Evolutionary conservation across 2,329 filamentous ascomycete genomes (phyloP).

Genomic region (Calonectria hawksworthii): DNA sequence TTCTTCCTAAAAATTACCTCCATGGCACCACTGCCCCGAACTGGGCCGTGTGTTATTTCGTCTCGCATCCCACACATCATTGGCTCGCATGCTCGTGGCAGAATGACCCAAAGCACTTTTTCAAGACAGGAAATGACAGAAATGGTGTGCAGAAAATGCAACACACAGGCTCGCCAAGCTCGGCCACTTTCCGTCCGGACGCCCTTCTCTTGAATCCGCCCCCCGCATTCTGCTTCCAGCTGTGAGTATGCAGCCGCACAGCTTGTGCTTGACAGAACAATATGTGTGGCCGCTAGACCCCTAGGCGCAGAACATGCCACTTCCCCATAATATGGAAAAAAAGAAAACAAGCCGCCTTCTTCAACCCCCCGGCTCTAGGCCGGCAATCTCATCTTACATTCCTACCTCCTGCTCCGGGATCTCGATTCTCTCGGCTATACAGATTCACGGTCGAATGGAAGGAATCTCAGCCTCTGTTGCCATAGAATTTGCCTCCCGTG

Average conservation of each 20-base stretch:
- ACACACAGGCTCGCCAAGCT: constrained; percentile 1
- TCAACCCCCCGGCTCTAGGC: neutral
- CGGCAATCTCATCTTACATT: constrained; percentile 10
- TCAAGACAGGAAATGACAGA: neutral
- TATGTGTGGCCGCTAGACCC: neutral
- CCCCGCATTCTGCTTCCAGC: constrained; percentile 24
- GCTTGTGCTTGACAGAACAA: neutral
- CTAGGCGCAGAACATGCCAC: constrained; percentile 16
- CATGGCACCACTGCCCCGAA: neutral
- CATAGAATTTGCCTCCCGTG: neutral
- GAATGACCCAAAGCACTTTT: neutral
- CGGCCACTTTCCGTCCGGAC: constrained; percentile 28
- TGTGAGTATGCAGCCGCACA: constrained; percentile 11
- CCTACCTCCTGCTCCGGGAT: constrained; percentile 1
- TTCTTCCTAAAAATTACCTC: neutral
- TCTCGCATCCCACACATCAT: neutral
- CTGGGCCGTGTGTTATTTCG: neutral
- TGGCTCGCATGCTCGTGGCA: neutral
- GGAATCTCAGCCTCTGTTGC: neutral
- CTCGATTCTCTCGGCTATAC: neutral
- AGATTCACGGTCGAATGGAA: constrained; percentile 3
- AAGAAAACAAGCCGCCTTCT: neutral
- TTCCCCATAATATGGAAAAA: constrained; percentile 6
- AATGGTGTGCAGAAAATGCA: constrained; percentile 14
- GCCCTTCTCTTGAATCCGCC: neutral